phyloP scores from a whole-genome alignment of 176 grass and related monocot species.

The Triticum aestivum region DNA sequence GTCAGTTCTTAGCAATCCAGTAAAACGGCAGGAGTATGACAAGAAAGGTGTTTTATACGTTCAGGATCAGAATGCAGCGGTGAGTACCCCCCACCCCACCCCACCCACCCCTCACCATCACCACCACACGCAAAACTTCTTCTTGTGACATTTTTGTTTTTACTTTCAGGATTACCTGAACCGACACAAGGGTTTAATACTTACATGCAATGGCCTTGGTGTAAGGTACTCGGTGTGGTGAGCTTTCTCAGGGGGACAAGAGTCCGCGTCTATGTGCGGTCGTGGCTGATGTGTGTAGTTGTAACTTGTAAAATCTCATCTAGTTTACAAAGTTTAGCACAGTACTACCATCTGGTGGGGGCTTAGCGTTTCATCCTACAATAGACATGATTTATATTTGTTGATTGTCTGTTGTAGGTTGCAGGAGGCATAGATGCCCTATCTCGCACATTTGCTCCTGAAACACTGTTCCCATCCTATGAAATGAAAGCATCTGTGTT shows the following conservation, averaged over 20 bases:
- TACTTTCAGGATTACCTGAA: constrained; percentile 77
- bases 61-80: constrained; percentile 78
- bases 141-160: neutral
- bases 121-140: neutral
- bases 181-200: constrained; percentile 88
- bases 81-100: constrained; percentile 18
- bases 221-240: constrained; percentile 72
- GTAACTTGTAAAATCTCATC: constrained; percentile 27
- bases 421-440: constrained; percentile 13
- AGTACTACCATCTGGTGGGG: neutral
- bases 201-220: constrained; percentile 95
- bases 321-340: constrained; percentile 3
- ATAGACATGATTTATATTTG: constrained; percentile 50
- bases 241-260: constrained; percentile 6
- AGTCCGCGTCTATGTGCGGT: neutral
- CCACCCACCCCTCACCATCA: too few species aligned
- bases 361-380: constrained; percentile 29
- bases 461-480: constrained; percentile 27
- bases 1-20: constrained; percentile 87
- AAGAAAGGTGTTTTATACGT: constrained; percentile 65
- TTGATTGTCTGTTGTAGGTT: constrained; percentile 42
- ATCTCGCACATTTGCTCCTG: constrained; percentile 1
- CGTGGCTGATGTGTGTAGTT: constrained; percentile 29
- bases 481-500: neutral
- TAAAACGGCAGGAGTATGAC: constrained; percentile 82